A percentile compares a stretch with the other conserved stretches of the same genome.
These are phyloP conservation scores for Pleurotus tuber-regium DNA, from an alignment of 768 basidiomycete genomes.

Conservation along the genomic window DNA sequence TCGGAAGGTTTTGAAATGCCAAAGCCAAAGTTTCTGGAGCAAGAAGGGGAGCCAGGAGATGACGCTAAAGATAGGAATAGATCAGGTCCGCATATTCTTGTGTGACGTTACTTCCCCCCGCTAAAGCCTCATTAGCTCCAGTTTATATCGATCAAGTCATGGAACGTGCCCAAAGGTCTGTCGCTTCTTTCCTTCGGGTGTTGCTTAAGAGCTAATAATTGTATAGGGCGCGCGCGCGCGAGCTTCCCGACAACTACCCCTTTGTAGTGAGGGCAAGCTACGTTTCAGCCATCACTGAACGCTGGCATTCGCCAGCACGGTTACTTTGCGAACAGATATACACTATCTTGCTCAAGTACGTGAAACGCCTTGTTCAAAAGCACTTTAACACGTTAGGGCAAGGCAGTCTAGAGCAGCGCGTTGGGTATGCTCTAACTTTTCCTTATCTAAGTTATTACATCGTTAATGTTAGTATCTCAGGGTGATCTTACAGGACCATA, in stretches of 20 bases:
- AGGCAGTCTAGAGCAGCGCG: conserved; percentile 48
- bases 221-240: conserved; percentile 63
- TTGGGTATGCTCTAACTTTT: conserved; percentile 28
- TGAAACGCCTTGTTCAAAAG: conserved; percentile 38
- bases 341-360: conserved; percentile 32
- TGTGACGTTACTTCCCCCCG: not conserved
- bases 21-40: conserved; percentile 30
- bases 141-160: conserved; percentile 58
- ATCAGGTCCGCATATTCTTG: not conserved
- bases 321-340: conserved; percentile 41
- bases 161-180: conserved; percentile 43
- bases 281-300: conserved; percentile 40
- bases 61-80: conserved; percentile 6
- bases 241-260: conserved; percentile 66
- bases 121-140: not conserved
- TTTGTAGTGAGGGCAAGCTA: conserved; percentile 56
- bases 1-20: conserved; percentile 15
- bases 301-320: conserved; percentile 50
- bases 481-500: conserved; percentile 46
- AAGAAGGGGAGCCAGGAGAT: conserved; percentile 34
- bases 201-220: not conserved
- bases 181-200: not conserved
- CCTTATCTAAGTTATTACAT: not conserved
- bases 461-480: conserved; percentile 25
- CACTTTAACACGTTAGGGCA: conserved; percentile 56